Conservation (phyloP, 225 moss, liverwort and hornwort species). For the Rhytidiadelphus loreus region DNA sequence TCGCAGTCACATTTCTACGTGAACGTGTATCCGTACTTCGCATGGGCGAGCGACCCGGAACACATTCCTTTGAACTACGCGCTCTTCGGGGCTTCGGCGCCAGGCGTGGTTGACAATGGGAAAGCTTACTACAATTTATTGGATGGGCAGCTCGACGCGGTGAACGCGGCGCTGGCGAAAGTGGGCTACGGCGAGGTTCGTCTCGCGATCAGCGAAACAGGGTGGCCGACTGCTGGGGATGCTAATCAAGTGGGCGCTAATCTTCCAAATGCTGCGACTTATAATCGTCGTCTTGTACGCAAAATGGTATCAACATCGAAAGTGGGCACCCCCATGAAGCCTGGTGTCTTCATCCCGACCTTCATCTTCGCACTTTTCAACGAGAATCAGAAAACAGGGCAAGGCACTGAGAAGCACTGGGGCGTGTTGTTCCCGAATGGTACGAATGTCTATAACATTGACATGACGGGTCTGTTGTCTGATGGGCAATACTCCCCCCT, state of each 20-base stretch:
- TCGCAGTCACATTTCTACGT: conserved; percentile 71
- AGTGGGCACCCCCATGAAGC: conserved; percentile 58
- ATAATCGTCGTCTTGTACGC: conserved; percentile 58
- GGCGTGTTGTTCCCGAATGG: conserved; percentile 62
- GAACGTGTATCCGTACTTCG: conserved; percentile 84
- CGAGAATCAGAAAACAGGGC: conserved; percentile 65
- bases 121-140: conserved; percentile 61
- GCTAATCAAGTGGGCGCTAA: conserved; percentile 44
- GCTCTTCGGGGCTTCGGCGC: conserved; percentile 44
- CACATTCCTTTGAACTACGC: conserved; percentile 67
- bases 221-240: conserved; percentile 78
- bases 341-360: conserved; percentile 41
- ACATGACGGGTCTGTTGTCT: conserved; percentile 31
- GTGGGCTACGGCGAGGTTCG: conserved; percentile 57
- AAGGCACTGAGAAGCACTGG: conserved; percentile 68
- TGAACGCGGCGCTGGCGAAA: conserved; percentile 58
- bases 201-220: conserved; percentile 72
- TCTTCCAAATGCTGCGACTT: conserved; percentile 39
- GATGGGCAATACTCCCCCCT: conserved; percentile 33
- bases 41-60: conserved; percentile 44
- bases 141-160: conserved; percentile 81
- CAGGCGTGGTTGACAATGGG: conserved; percentile 49
- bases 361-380: conserved; percentile 79
- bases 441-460: conserved; percentile 28
- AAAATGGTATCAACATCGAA: conserved; percentile 27